These are phyloP conservation scores for Bruguiera gymnorhiza DNA, from an alignment of 345 rosid species.

Conservation along the genomic window DNA sequence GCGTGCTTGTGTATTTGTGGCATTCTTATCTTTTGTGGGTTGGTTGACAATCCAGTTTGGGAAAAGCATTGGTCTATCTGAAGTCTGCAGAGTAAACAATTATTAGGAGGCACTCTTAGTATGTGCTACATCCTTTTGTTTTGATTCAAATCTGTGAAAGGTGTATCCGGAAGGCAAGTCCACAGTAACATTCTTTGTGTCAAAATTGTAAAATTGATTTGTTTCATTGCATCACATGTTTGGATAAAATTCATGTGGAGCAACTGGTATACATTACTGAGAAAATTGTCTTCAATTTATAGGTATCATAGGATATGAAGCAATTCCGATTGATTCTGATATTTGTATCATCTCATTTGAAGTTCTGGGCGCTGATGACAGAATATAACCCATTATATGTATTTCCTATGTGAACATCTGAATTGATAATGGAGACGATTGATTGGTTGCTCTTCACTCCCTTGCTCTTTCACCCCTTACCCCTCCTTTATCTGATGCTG, in stretches of 20 bases:
- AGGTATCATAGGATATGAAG: neutral
- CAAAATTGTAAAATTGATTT: neutral
- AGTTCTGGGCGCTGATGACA: neutral
- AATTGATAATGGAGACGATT: neutral
- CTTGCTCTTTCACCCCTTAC: no score
- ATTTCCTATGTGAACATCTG: neutral
- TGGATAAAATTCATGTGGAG: neutral
- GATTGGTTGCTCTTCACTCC: no score
- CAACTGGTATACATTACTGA: neutral
- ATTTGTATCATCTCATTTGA: neutral
- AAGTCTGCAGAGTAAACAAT: constrained; percentile 24
- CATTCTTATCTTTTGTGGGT: constrained; percentile 51
- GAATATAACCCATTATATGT: neutral
- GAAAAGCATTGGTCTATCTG: constrained; percentile 45
- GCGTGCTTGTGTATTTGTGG: constrained; percentile 58
- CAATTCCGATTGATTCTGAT: neutral
- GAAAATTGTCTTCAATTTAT: constrained; percentile 7
- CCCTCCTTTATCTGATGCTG: no score
- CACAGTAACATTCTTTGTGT: neutral
- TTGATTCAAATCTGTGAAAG: constrained; percentile 3
- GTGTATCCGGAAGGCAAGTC: neutral
- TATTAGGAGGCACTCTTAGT: constrained; percentile 15
- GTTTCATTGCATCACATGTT: no score
- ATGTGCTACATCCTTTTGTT: constrained; percentile 3
- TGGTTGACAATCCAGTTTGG: constrained; percentile 56